These are phyloP conservation scores for Pseudogymnoascus sp. DNA, from an alignment of 2,329 filamentous ascomycete species.

Conservation along the genomic window DNA sequence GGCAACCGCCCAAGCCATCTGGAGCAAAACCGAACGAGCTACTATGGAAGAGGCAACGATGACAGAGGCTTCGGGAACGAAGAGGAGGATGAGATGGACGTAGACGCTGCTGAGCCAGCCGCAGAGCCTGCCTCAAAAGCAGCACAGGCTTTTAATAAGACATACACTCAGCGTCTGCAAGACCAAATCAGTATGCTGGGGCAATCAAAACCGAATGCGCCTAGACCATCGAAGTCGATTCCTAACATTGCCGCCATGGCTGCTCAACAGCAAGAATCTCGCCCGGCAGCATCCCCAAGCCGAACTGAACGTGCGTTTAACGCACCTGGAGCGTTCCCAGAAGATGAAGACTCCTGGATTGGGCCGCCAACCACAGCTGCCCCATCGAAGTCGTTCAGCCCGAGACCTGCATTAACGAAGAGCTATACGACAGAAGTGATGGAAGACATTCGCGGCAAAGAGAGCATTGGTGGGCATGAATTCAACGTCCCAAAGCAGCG, in stretches of 20 bases:
- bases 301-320: slow-evolving; percentile 17
- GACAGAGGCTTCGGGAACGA: slow-evolving; percentile 41
- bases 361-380: slow-evolving; percentile 35
- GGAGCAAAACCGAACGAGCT: slow-evolving; percentile 66
- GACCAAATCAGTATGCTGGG: slow-evolving; percentile 79
- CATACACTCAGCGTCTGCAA: slow-evolving; percentile 87
- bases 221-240: slow-evolving; percentile 31
- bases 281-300: slow-evolving; percentile 18
- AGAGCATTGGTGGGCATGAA: slow-evolving; percentile 42
- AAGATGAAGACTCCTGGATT: slow-evolving; percentile 59
- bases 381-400: slow-evolving; percentile 35
- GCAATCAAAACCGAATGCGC: slow-evolving; percentile 40
- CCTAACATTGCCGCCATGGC: slow-evolving; percentile 20
- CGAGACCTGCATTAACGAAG: slow-evolving; percentile 51
- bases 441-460: slow-evolving; percentile 48
- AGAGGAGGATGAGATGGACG: slow-evolving; percentile 47
- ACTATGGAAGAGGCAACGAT: slow-evolving; percentile 66
- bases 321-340: slow-evolving; percentile 56
- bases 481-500: slow-evolving; percentile 40
- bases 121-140: slow-evolving; percentile 41
- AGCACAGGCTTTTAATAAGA: slow-evolving; percentile 66
- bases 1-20: slow-evolving; percentile 69
- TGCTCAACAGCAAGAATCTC: slow-evolving; percentile 19
- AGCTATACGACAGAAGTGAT: slow-evolving; percentile 57
- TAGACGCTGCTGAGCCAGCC: slow-evolving; percentile 36